Base-by-base conservation (phyloP, 208 protist species). In the Trypanosoma lewisi region DNA sequence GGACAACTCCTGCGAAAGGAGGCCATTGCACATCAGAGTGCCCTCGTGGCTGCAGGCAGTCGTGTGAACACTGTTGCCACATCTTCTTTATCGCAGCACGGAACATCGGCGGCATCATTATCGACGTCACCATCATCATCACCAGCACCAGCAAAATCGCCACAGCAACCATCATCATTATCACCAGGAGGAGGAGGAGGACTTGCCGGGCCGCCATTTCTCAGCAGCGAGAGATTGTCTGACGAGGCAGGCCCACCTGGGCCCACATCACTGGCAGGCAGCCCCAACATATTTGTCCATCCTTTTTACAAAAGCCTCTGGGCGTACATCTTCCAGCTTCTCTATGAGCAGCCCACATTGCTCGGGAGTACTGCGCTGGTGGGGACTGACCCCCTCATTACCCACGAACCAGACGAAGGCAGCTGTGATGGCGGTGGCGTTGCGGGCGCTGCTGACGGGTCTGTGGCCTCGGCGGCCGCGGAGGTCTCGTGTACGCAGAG, bases 221-320 rank as follows among this genome's bases (percentile, higher is more conserved):
- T n/a, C n/a, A n/a, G 75, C 1, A 66, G 65, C 9, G 71, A 70
- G 36, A 62, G 45, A 11, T 54, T 70, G 30, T 69, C 55, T 48
- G 73, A 73, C 42, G 74, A 78, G 48, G 54, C 66, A 2, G 60
- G 45, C 25, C 5, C 70, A 0, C 39, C 12, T 50, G 57, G 7
- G 17, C n/a, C n/a, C n/a, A n/a, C n/a, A n/a, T 54, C 31, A 7
- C 28, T 39, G 31, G 2, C n/a, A 16, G n/a, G 21, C 30, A 23
- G 56, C 19, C 52, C 48, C 11, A 57, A 19, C 27, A 63, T 73
- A 4, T 67, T 89, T 25, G 77, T 90, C 28, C 83, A 92, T 59
- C 88, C 85, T 0, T 88, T 92, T 50, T 91, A 84, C 58, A 74
- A 73, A 34, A 75, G 64, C 0, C 41, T 95, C 11, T 95, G 88